These are phyloP conservation scores for Closterium sp. DNA, from an alignment of 139 green algal species.

Conservation along the genomic window DNA sequence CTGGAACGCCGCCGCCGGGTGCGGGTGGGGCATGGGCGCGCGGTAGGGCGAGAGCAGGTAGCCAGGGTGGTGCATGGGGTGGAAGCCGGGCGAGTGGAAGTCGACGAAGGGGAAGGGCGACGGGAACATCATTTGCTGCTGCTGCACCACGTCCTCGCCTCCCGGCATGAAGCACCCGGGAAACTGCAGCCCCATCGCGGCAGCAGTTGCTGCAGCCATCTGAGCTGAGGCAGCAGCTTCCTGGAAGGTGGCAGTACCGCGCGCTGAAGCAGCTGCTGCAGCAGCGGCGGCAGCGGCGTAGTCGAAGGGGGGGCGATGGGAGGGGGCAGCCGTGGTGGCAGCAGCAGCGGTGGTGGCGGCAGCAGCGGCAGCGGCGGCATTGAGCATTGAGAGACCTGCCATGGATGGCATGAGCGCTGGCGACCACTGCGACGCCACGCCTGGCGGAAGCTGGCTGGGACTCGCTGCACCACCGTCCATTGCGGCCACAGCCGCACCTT, in stretches of 20 bases:
- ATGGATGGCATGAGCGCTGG: neutral
- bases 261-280: neutral
- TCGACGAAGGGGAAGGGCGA: neutral
- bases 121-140: neutral
- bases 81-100: neutral
- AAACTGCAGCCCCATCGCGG: neutral
- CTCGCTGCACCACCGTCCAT: neutral
- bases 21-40: neutral
- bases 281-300: neutral
- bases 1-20: neutral
- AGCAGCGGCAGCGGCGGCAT: neutral
- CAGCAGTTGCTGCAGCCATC: neutral
- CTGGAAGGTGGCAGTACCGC: neutral
- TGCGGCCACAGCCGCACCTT: neutral
- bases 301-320: neutral
- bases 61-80: neutral
- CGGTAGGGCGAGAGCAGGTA: neutral
- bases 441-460: neutral
- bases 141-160: neutral
- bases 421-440: neutral
- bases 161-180: neutral
- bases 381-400: neutral
- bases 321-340: neutral
- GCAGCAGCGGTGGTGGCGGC: no score
- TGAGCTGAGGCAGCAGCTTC: neutral